Base-by-base conservation (phyloP, 768 basidiomycete species). In the Coprinopsis cinerea region DNA sequence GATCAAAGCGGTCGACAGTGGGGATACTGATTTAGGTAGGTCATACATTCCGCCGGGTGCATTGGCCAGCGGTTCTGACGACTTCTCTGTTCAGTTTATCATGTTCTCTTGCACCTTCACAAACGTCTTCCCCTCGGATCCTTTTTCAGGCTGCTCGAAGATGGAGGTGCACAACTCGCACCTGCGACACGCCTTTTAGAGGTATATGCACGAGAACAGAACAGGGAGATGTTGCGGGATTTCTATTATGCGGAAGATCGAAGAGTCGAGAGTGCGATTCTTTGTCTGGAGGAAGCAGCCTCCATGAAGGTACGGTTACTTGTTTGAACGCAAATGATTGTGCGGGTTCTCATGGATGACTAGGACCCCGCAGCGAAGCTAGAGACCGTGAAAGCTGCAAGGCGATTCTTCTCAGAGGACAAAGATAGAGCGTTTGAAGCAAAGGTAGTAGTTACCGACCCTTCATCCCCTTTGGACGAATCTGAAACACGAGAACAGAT, bases 241-340 rank as follows among this genome's bases (percentile, higher is more conserved):
- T 98, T 94, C 67, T 98, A 93, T 65, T 99, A 95, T 61, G 95
- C 95, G 28, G 96, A 99, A 59, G 96, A 98, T 66, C 75, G 96
- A 47, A 77, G 94, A 40, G 85, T 91, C 13, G 96, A 98, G 62
- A 95, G 87, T 65, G 96, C 93, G 0, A 77, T 87, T n/a, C 68
- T 98, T 2, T 86, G 81, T 30, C 67, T 99, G 18, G 89, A 90
- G 37, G 96, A 97, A 64, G 86, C 91, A 5, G 71, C 75, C 2
- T 67, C 67, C 18, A 82, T 85, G 65, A 64, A 66, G 57, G 93
- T 92, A 56, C 54, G 62, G 60, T 9, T 30, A 11, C 1, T 24
- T 18, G n/a, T 23, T 26, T 44, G 17, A 32, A 32, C 11, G 7
- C 28, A 17, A 14, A 25, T 10, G 13, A 28, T 13, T 7, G 6